Base-by-base conservation (phyloP, 768 basidiomycete species). In the Leccinum variicolor region DNA sequence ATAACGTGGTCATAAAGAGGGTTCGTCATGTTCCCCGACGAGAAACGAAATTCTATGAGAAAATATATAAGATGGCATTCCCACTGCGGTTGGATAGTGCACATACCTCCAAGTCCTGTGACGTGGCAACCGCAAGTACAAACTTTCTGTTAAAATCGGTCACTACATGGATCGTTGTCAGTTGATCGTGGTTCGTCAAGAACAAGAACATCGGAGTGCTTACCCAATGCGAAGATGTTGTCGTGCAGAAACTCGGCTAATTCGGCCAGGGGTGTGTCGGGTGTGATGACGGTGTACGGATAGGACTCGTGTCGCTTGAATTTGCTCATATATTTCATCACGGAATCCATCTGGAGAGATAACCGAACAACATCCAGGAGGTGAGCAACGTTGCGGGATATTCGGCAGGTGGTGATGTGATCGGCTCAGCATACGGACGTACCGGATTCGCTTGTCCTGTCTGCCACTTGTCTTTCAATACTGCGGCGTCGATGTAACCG, bases 91-190 rank as follows among this genome's bases (percentile, higher is more conserved):
- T 36, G 19, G 2, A 4, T 9, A 23, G 23, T 11, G 15, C 4
- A 49, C 61, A 28, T 4, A 66, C 71, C 67, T 90, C 83, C 19
- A 94, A 74, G 67, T 94, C 92, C 28, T 92, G 85, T 17, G 76
- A 67, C 19, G 92, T 94, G 1, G 88, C 91, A 0, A 94, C 84
- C 1, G 79, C 92, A 15, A 93, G 80, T 4, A 94, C 90, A 57
- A 94, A 94, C 68, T 92, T 92, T 56, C 90, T 84, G 52, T 79
- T 79, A 48, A 76, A 73, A 71, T 97, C 94, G 5, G 94, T 95
- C 36, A 96, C 94, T 94, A 60, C 17, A 39, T 39, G 17, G 19
- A 53, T 34, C 13, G n/a, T 36, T 2, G 36, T 66, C 33, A 61
- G 46, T 46, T 2, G 6, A 23, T 29, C 29, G n/a, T 19, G 39